Conservation (phyloP, 495 filamentous ascomycete genomes). For the Cetradonia linearis region DNA sequence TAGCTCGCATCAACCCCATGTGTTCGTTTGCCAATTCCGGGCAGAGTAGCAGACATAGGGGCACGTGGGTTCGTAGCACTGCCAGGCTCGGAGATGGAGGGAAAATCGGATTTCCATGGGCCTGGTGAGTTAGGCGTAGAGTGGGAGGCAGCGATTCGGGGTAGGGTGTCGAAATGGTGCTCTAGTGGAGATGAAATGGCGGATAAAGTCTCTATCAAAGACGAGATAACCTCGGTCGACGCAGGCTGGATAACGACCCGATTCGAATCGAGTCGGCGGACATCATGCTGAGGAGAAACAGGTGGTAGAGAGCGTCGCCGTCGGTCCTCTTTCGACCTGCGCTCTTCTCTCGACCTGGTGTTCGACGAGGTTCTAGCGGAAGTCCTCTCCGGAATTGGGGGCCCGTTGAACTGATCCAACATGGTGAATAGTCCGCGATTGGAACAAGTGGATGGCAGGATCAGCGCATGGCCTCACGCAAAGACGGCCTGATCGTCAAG, state of each 20-base stretch:
- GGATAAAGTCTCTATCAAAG: conserved; percentile 83
- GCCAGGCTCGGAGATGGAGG: conserved; percentile 12
- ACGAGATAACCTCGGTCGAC: conserved; percentile 88
- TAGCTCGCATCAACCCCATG: conserved; percentile 31
- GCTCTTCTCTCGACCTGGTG: conserved; percentile 10
- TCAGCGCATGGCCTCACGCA: conserved; percentile 14
- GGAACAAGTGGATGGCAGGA: conserved; percentile 6
- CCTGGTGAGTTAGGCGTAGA: conserved; percentile 32
- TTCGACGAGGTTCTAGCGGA: conserved; percentile 18
- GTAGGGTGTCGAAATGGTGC: conserved; percentile 59
- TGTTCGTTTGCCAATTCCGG: conserved; percentile 4
- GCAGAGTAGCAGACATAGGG: conserved; percentile 15
- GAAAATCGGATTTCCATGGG: conserved; percentile 25
- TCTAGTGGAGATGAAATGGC: conserved; percentile 69
- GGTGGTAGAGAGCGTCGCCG: conserved; percentile 21
- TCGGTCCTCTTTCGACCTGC: conserved; percentile 12
- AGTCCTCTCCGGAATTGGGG: conserved; percentile 22
- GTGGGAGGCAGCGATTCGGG: conserved; percentile 34
- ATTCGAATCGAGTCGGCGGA: conserved; percentile 28
- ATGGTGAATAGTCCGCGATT: conserved; percentile 5
- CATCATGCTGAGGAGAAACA: conserved; percentile 7
- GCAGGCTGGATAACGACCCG: conserved; percentile 47
- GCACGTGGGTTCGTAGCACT: conserved; percentile 16
- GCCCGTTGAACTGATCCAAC: conserved; percentile 8
- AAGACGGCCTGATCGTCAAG: conserved; percentile 10